Evolutionary conservation across 2,329 filamentous ascomycete genomes (phyloP).

Genomic region (Xylariaceae sp.): DNA sequence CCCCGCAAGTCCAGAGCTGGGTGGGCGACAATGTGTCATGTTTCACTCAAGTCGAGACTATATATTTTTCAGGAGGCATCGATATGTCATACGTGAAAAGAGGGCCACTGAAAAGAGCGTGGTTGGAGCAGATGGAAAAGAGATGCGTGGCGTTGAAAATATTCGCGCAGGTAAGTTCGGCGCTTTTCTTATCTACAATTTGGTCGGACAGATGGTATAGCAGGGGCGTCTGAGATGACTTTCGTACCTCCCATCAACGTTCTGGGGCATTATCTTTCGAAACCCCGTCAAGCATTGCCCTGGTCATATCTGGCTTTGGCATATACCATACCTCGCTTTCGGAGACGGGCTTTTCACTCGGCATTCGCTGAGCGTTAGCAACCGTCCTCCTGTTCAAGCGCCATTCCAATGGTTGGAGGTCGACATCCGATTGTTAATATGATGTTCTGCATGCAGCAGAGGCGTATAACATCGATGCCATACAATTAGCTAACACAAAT

Average conservation of each 20-base stretch:
- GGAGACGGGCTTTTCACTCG: neutral
- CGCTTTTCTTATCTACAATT: neutral
- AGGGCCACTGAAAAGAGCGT: conserved; percentile 82
- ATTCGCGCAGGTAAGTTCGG: conserved; percentile 57
- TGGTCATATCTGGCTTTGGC: neutral
- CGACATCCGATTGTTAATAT: neutral
- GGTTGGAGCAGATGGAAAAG: conserved; percentile 73
- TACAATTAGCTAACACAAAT: conserved; percentile 12
- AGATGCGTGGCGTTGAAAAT: conserved; percentile 77
- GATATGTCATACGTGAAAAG: conserved; percentile 92
- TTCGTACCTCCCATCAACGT: neutral
- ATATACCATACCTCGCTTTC: neutral
- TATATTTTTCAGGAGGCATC: conserved; percentile 87
- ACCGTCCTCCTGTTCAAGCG: neutral
- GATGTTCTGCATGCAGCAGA: neutral
- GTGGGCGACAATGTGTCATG: conserved; percentile 85
- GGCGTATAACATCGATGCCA: too few species aligned
- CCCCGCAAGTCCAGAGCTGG: conserved; percentile 75
- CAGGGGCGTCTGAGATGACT: neutral
- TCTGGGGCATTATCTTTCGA: neutral
- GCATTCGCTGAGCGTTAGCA: neutral
- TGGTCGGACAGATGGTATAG: neutral
- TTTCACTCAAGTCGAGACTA: conserved; percentile 90
- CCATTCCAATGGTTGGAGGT: neutral
- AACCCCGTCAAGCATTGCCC: neutral